Base-by-base conservation (phyloP, 140 eudicot species). In the Anethum foeniculum region DNA sequence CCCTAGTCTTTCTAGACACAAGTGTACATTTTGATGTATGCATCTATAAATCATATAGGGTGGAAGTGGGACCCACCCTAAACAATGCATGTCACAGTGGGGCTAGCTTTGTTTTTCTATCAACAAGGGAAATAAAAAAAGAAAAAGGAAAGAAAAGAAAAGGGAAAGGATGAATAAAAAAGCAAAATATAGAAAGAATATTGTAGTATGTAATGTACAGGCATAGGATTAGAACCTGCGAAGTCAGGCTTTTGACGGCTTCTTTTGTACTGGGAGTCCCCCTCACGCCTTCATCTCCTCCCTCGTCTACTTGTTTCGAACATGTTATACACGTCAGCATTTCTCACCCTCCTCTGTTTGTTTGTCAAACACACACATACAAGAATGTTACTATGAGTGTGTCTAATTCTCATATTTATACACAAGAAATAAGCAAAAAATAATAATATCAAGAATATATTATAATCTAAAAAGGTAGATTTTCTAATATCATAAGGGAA, bases 241-340 rank as follows among this genome's bases (percentile, higher is more conserved):
- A 85, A 75, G 99, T 87, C 82, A 95, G 95, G 97, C 97, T 90
- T 92, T 95, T 95, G 93, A 91, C 93, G 90, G 99, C 86, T 83
- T 92, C 97, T 90, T 89, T 95, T 77, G 85, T 71, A 83, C 81
- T 84, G 28, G 91, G 99, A 75, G 97, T 88, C 86, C 99, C 98
- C 85, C 98, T 94, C 89, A 91, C 86, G 76, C 89, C 85, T 79
- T 85, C 98, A 71, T 81, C 97, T 32, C 84, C 97, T 19, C 84
- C 92, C 38, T 90, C 96, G 65, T 92, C 97, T 48, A 69, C 81
- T 80, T 93, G 97, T 89, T 94, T 92, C 21, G 97, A 89, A 83
- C 97, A 92, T 75, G 97, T 92, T 46, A 94, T 85, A 87, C 98
- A 94, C 85, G 98, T 94, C 90, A 94, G 83, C 98, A 94, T 94